phyloP scores from a whole-genome alignment of 2,329 filamentous ascomycete genomes.

The Fusarium sp. region DNA sequence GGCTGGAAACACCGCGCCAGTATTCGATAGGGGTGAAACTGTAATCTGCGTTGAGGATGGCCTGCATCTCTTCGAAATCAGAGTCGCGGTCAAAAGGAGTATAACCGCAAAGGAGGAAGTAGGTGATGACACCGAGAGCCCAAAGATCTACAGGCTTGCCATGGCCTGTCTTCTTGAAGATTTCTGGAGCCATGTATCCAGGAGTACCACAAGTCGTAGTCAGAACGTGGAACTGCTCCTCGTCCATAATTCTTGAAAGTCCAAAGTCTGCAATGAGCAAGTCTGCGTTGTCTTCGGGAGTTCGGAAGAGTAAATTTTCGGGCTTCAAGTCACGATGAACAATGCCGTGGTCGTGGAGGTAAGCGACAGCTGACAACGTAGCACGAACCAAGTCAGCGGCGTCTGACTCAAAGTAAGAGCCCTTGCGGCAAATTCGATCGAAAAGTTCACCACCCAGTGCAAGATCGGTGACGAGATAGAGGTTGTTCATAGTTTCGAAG shows the following conservation, averaged over 20 bases:
- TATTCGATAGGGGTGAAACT: slow-evolving; percentile 94
- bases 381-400: slow-evolving; percentile 95
- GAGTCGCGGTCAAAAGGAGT: slow-evolving; percentile 98
- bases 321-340: slow-evolving; percentile 98
- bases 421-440: slow-evolving; percentile 98
- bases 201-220: slow-evolving; percentile 98
- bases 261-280: slow-evolving; percentile 98
- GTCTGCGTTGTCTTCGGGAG: slow-evolving; percentile 97
- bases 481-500: slow-evolving; percentile 99
- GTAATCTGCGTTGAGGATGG: slow-evolving; percentile 96
- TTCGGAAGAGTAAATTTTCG: slow-evolving; percentile 96
- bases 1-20: slow-evolving; percentile 91
- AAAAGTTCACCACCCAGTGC: slow-evolving; percentile 97
- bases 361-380: slow-evolving; percentile 96
- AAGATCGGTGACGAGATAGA: slow-evolving; percentile 97
- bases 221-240: slow-evolving; percentile 96
- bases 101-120: slow-evolving; percentile 97
- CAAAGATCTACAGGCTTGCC: slow-evolving; percentile 98
- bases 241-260: slow-evolving; percentile 96
- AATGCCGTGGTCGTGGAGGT: slow-evolving; percentile 98
- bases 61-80: slow-evolving; percentile 99
- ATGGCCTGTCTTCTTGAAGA: slow-evolving; percentile 98
- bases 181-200: slow-evolving; percentile 99
- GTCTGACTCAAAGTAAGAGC: slow-evolving; percentile 97
- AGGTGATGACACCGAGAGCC: slow-evolving; percentile 98